Base-by-base conservation (phyloP, 2,329 filamentous ascomycete genomes). In the Didymella lethalis region DNA sequence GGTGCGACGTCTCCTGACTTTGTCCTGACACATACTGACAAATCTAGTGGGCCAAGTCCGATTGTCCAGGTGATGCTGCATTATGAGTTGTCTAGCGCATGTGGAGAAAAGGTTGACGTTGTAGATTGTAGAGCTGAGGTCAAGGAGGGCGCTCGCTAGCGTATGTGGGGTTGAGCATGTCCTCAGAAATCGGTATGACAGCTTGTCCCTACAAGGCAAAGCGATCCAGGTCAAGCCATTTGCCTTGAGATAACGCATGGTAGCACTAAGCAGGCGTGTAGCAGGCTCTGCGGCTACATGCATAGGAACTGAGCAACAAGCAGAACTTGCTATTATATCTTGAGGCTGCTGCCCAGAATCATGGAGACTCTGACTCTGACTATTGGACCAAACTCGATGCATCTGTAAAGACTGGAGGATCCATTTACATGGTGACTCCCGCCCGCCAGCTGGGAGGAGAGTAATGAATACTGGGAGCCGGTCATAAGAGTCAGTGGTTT, bases 11-110 rank as follows among this genome's bases (percentile, higher is more conserved):
- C 63, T 55, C 48, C 54, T 68, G 64, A 67, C 58, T 48, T 53
- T 18, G 31, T 56, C 48, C 59, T 65, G 62, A 64, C 56, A 62
- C 52, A 59, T 59, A 59, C 47, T 48, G 36, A 48, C 57, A 43
- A 47, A 48, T 48, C 28, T 41, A 25, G 38, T 14, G 18, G 32
- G 41, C 43, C 52, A 51, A 52, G 41, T 48, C 34, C 36, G 43
- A 51, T 20, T 38, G 48, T 44, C 34, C 53, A 61, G 47, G 51
- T 47, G 49, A 50, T 43, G 38, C 57, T 64, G 59, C 64, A 41
- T 61, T 31, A 46, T 66, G 64, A 64, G 59, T 47, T 72, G 63
- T 64, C 64, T 72, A 74, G 70, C 66, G 68, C 66, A 70, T 72
- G 69, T 70, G 65, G 68, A 68, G 63, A 54, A 59, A 38, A 50